Evolutionary conservation across 2,329 filamentous ascomycete species (phyloP).

Genomic region (Monosporascus sp.): DNA sequence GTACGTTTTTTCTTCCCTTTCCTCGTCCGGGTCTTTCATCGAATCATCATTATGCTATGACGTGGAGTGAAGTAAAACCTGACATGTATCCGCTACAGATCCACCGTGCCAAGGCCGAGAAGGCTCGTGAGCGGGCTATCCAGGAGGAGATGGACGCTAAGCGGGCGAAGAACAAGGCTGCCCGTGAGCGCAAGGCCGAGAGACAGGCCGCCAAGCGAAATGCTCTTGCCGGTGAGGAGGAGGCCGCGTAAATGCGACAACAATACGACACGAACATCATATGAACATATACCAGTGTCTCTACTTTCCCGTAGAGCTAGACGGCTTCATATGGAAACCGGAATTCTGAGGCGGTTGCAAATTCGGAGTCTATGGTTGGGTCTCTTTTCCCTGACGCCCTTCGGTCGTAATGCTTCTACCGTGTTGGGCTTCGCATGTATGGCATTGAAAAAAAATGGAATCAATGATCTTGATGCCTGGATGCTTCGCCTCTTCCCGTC

Average conservation of each 20-base stretch:
- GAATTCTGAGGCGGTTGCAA: constrained; percentile 27
- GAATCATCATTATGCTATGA: background rate
- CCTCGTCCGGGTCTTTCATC: no score
- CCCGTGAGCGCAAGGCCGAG: constrained; percentile 96
- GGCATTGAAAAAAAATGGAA: constrained; percentile 50
- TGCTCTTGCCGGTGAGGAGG: constrained; percentile 70
- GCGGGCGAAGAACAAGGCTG: constrained; percentile 99
- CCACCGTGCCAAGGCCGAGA: constrained; percentile 99
- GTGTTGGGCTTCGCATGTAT: constrained; percentile 41
- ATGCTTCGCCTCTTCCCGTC: background rate
- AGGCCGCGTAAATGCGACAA: constrained; percentile 40
- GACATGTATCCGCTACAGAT: constrained; percentile 57
- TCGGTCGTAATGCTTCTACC: constrained; percentile 25
- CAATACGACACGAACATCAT: constrained; percentile 17
- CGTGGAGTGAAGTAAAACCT: constrained; percentile 1
- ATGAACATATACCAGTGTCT: constrained; percentile 18
- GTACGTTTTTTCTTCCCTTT: constrained; percentile 58
- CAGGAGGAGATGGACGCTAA: constrained; percentile 99
- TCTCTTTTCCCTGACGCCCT: constrained; percentile 35
- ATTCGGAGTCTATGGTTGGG: constrained; percentile 44
- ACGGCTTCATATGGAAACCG: constrained; percentile 22
- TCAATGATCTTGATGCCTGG: constrained; percentile 39
- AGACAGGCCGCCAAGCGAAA: constrained; percentile 86
- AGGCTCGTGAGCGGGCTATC: constrained; percentile 88
- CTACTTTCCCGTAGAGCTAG: constrained; percentile 18